Evolutionary conservation across 2,329 filamentous ascomycete genomes (phyloP).

Genomic region (Thelonectria rubi): DNA sequence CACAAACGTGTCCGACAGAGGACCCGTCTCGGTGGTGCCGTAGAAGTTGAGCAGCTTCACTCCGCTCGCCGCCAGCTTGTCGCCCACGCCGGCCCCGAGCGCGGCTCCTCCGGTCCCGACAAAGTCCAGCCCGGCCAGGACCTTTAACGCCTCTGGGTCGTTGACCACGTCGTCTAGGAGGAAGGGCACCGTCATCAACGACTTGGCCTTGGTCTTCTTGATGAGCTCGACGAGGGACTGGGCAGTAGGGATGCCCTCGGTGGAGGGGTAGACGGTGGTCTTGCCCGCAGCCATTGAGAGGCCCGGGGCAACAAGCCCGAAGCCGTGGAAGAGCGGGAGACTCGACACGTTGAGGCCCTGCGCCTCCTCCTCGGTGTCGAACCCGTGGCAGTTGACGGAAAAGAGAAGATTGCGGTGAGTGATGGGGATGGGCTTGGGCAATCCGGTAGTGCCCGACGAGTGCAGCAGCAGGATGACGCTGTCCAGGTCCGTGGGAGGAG

Average conservation of each 20-base stretch:
- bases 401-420: constrained; percentile 44
- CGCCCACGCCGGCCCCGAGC: constrained; percentile 40
- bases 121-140: constrained; percentile 41
- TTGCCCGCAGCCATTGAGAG: constrained; percentile 44
- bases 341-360: constrained; percentile 45
- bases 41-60: constrained; percentile 48
- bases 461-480: constrained; percentile 43
- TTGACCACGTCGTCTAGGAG: constrained; percentile 47
- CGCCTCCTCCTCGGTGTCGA: constrained; percentile 31
- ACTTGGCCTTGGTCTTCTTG: constrained; percentile 31
- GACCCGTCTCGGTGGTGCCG: constrained; percentile 48
- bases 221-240: constrained; percentile 40
- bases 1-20: constrained; percentile 46
- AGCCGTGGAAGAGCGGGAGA: constrained; percentile 48
- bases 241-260: constrained; percentile 38
- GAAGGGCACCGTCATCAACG: constrained; percentile 48
- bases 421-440: constrained; percentile 48
- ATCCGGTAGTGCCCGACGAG: constrained; percentile 48
- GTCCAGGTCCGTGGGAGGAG: constrained; percentile 35
- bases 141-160: constrained; percentile 22
- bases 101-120: constrained; percentile 47
- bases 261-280: constrained; percentile 41
- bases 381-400: constrained; percentile 43
- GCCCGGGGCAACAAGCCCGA: constrained; percentile 46
- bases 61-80: constrained; percentile 30